phyloP scores from a whole-genome alignment of 164 flowering plant genomes.

The Piper longum region DNA sequence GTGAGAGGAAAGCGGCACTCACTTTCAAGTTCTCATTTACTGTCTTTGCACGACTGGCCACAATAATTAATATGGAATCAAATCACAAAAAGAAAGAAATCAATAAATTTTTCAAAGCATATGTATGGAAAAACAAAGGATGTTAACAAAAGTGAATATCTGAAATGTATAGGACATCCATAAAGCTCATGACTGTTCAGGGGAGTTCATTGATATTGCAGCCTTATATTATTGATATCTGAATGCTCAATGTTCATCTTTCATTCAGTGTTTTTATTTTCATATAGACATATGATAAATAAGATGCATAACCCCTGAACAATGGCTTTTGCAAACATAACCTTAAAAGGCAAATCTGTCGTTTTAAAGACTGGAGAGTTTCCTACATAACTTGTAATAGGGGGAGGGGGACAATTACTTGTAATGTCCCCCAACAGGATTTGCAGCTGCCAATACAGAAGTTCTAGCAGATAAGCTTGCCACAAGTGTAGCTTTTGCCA shows the following conservation, averaged over 20 bases:
- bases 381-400: not conserved
- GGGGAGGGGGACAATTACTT: conserved; percentile 33
- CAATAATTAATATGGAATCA: too few relatives aligned
- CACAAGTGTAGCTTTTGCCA: conserved; percentile 97
- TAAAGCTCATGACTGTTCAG: not conserved
- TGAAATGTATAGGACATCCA: not conserved
- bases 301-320: not conserved
- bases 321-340: not conserved
- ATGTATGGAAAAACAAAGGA: not conserved
- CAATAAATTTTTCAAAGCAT: not conserved
- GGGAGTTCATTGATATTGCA: not conserved
- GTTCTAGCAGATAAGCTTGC: conserved; percentile 98
- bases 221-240: not conserved
- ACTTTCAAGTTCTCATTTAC: conserved; percentile 96
- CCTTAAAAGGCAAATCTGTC: not conserved
- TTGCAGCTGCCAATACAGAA: conserved; percentile 92
- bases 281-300: too few relatives aligned
- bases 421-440: conserved; percentile 98
- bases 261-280: too few relatives aligned
- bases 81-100: too few relatives aligned
- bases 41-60: conserved; percentile 95
- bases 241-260: not conserved
- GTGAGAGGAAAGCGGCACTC: conserved; percentile 89
- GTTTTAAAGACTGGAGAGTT: not conserved
- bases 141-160: not conserved